These are phyloP conservation scores for Tolypocladium guangdongense DNA, from an alignment of 2,329 filamentous ascomycete genomes.

Conservation along the genomic window DNA sequence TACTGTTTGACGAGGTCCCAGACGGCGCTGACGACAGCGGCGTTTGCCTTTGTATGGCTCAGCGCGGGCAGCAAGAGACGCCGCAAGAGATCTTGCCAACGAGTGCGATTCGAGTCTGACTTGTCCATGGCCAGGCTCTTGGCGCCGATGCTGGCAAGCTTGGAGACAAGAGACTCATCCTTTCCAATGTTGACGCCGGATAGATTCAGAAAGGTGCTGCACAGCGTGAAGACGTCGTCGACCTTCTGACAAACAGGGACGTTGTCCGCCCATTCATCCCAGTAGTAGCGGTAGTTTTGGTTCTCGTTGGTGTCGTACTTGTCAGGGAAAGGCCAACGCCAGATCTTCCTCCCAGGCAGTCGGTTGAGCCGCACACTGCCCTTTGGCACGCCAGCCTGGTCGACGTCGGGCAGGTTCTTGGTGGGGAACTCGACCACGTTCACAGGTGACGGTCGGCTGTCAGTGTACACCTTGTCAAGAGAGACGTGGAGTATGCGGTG, in stretches of 20 bases:
- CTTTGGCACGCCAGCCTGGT: slow-evolving; percentile 59
- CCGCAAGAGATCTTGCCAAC: slow-evolving; percentile 79
- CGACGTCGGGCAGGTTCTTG: slow-evolving; percentile 37
- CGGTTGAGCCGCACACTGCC: slow-evolving; percentile 54
- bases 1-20: slow-evolving; percentile 76
- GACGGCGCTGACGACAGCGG: slow-evolving; percentile 73
- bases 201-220: slow-evolving; percentile 71
- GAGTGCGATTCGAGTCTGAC: slow-evolving; percentile 57
- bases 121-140: slow-evolving; percentile 60
- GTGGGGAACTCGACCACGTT: slow-evolving; percentile 24
- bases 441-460: slow-evolving; percentile 27
- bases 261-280: slow-evolving; percentile 94
- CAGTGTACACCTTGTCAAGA: slow-evolving; percentile 58
- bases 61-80: slow-evolving; percentile 79
- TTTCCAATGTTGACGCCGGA: slow-evolving; percentile 84
- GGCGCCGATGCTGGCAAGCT: slow-evolving; percentile 75
- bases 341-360: slow-evolving; percentile 50
- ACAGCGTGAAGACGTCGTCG: slow-evolving; percentile 83
- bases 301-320: slow-evolving; percentile 64
- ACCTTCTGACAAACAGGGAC: slow-evolving; percentile 83
- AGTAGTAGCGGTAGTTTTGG: slow-evolving; percentile 84
- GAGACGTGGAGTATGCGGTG: slow-evolving; percentile 80
- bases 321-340: slow-evolving; percentile 80
- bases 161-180: slow-evolving; percentile 66
- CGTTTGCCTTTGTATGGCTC: slow-evolving; percentile 76